Conservation (phyloP, 2,329 filamentous ascomycete genomes). For the Phyllosticta capitalensis region DNA sequence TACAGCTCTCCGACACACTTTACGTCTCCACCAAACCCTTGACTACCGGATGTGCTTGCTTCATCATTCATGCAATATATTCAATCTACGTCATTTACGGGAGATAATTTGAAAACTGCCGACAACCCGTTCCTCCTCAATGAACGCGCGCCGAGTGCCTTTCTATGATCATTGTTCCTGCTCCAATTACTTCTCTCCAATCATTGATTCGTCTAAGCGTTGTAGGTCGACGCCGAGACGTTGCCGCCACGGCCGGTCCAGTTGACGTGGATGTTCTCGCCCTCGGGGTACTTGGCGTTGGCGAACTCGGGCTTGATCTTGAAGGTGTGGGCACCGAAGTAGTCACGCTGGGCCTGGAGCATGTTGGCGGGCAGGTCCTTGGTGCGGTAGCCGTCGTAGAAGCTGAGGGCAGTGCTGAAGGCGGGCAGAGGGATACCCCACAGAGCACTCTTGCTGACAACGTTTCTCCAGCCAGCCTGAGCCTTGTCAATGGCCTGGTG, state of each 20-base stretch:
- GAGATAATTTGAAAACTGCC: background rate
- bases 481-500: conserved; percentile 98
- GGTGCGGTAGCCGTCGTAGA: conserved; percentile 98
- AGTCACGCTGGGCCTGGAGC: conserved; percentile 97
- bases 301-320: conserved; percentile 44
- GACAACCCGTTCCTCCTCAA: conserved; percentile 1
- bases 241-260: conserved; percentile 98
- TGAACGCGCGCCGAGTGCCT: conserved; percentile 9
- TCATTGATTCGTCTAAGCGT: conserved; percentile 58
- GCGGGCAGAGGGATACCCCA: conserved; percentile 93
- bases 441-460: conserved; percentile 82
- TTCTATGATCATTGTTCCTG: conserved; percentile 3
- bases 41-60: background rate
- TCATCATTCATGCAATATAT: conserved; percentile 7
- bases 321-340: conserved; percentile 69
- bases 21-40: background rate
- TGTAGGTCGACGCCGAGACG: conserved; percentile 94
- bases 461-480: conserved; percentile 50
- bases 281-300: conserved; percentile 67
- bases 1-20: background rate
- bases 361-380: conserved; percentile 97
- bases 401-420: conserved; percentile 93
- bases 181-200: background rate
- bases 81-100: conserved; percentile 9
- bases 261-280: conserved; percentile 95